These are phyloP conservation scores for Diatrype stigma DNA, from an alignment of 2,329 filamentous ascomycete genomes.

Conservation along the genomic window DNA sequence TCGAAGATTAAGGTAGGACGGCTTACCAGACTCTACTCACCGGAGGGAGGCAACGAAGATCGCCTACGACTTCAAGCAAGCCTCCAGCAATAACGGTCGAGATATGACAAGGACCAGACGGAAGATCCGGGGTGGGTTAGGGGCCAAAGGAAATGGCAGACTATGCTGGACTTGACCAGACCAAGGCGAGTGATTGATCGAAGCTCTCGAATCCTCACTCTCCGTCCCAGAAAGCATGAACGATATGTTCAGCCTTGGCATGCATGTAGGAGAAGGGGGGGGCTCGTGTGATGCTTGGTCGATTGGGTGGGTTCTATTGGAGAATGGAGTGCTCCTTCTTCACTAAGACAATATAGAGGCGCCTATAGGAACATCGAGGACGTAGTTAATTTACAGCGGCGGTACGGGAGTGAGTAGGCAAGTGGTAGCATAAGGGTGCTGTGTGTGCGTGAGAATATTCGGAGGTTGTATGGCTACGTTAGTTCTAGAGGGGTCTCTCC, in stretches of 20 bases:
- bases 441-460: conserved; percentile 21
- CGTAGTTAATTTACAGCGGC: conserved; percentile 39
- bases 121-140: conserved; percentile 33
- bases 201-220: conserved; percentile 17
- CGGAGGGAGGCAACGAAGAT: conserved; percentile 16
- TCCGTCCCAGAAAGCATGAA: conserved; percentile 24
- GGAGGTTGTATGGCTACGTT: conserved; percentile 19
- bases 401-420: conserved; percentile 26
- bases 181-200: conserved; percentile 21
- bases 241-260: conserved; percentile 35
- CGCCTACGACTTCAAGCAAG: conserved; percentile 16
- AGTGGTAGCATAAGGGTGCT: conserved; percentile 14
- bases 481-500: conserved; percentile 15
- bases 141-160: conserved; percentile 35
- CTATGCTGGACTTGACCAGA: conserved; percentile 32
- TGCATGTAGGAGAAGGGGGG: conserved; percentile 32
- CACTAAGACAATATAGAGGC: conserved; percentile 37
- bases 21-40: conserved; percentile 23
- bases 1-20: conserved; percentile 24
- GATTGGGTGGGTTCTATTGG: conserved; percentile 31
- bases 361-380: conserved; percentile 37
- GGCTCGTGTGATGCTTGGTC: conserved; percentile 27
- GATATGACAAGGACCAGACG: conserved; percentile 23
- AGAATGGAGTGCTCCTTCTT: conserved; percentile 27
- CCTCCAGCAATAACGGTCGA: conserved; percentile 26